Base-by-base conservation (phyloP, 2,329 filamentous ascomycete genomes). In the Rutstroemia sp. region DNA sequence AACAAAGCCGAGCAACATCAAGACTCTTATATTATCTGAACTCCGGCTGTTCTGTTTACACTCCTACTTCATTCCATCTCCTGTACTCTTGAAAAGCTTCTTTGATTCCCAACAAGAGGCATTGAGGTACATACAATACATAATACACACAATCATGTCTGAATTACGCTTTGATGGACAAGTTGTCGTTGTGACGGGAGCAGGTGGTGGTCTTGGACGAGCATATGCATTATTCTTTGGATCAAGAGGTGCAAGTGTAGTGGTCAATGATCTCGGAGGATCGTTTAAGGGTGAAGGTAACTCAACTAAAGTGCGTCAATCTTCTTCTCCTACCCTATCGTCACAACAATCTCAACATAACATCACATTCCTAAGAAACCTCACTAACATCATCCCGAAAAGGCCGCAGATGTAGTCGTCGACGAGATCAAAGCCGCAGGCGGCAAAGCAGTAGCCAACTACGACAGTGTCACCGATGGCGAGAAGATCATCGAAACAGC, bases 401-500 rank as follows among this genome's bases (percentile, higher is more conserved):
- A 92, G 88, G 86, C 87, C 61, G 90, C 89, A 67, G 89, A 95
- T 79, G 81, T 86, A 48, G 87, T 92, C 58, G 88, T 92, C 71
- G 77, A 90, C 66, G 86, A 90, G 76, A 92, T 92, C 74, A 91
- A 87, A 74, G 80, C 85, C 70, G 87, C 86, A 53, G 94, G 94
- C 72, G 94, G 94, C 73, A 95, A 96, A 74, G 94, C 94, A 59
- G 92, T 96, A 50, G 91, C 92, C 74, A 97, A 96, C 82, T 97
- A 97, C 80, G 88, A 99, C 77, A 85, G 83, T 72, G 92, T 96
- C 75, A 90, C 94, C 77, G 81, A 92, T 68, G 94, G 94, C 68
- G 92, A 97, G 59, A 87, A 82, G 74, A 97, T 99, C 73, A 95
- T 99, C 75, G 86, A 92, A 64, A 92, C 88, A 23, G 89, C 89